These are phyloP conservation scores for Ceratocystis eucalypticola DNA, from an alignment of 2,329 filamentous ascomycete species.

Conservation along the genomic window DNA sequence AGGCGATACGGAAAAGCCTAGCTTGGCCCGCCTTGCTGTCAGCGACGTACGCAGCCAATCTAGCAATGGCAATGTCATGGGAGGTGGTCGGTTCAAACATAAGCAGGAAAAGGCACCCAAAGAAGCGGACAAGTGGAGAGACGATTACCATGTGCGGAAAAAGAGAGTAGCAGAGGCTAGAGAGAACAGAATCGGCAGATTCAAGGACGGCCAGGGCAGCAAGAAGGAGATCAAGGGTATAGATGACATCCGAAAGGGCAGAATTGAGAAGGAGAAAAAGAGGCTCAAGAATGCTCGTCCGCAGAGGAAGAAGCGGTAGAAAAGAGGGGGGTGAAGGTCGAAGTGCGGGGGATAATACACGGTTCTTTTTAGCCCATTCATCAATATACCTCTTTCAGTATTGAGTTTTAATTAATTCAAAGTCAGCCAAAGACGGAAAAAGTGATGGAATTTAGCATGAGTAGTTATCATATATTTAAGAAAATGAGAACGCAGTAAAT, in stretches of 20 bases:
- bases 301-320: constrained; percentile 40
- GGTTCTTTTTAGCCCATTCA: background rate
- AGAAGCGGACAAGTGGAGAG: constrained; percentile 79
- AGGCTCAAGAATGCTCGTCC: constrained; percentile 83
- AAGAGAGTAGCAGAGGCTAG: constrained; percentile 77
- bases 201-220: constrained; percentile 59
- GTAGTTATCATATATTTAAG: constrained; percentile 11
- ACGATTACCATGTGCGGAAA: constrained; percentile 83
- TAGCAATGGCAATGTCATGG: background rate
- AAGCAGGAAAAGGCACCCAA: constrained; percentile 80
- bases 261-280: constrained; percentile 61
- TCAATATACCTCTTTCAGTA: background rate
- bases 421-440: background rate
- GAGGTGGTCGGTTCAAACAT: constrained; percentile 57
- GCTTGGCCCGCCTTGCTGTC: constrained; percentile 21
- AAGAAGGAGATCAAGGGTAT: constrained; percentile 64
- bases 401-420: background rate
- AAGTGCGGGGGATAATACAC: background rate
- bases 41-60: constrained; percentile 20
- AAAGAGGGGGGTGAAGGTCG: background rate
- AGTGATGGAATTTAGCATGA: background rate
- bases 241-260: constrained; percentile 72
- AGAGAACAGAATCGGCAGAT: constrained; percentile 67
- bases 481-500: constrained; percentile 15
- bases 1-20: constrained; percentile 59